phyloP scores from a whole-genome alignment of 345 rosid species.

The Dipteronia dyeriana region DNA sequence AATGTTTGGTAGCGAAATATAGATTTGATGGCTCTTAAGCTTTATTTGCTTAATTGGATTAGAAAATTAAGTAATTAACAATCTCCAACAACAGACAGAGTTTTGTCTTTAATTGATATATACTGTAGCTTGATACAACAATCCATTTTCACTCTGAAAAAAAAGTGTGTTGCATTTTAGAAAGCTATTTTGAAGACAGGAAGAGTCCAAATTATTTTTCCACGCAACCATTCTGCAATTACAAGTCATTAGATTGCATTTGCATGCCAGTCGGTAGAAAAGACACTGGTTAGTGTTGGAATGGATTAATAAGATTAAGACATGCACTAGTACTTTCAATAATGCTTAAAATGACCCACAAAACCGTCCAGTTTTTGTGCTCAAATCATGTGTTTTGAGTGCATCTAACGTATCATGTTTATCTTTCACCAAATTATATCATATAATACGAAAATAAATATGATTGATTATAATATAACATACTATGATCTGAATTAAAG shows the following conservation, averaged over 20 bases:
- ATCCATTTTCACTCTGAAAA: neutral
- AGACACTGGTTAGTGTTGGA: neutral
- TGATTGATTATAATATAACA: too few relatives aligned
- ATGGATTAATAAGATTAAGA: neutral
- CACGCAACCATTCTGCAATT: neutral
- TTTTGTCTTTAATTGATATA: neutral
- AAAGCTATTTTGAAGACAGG: neutral
- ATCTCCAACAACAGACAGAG: neutral
- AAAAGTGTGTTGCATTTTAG: neutral
- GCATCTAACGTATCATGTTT: neutral
- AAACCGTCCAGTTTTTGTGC: neutral
- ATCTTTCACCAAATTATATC: too few relatives aligned
- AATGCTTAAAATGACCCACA: slow-evolving; percentile 8
- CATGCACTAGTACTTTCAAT: neutral
- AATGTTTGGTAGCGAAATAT: too few relatives aligned
- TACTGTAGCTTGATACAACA: neutral
- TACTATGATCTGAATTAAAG: neutral
- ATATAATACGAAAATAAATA: too few relatives aligned
- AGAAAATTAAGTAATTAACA: neutral
- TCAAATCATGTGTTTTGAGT: neutral
- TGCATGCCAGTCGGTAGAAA: neutral
- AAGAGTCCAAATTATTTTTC: slow-evolving; percentile 11
- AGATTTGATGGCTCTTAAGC: neutral
- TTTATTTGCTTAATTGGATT: neutral
- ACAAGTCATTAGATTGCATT: neutral